phyloP scores from a whole-genome alignment of 176 grass and related monocot species.

The Bolboschoenus planiculmis region DNA sequence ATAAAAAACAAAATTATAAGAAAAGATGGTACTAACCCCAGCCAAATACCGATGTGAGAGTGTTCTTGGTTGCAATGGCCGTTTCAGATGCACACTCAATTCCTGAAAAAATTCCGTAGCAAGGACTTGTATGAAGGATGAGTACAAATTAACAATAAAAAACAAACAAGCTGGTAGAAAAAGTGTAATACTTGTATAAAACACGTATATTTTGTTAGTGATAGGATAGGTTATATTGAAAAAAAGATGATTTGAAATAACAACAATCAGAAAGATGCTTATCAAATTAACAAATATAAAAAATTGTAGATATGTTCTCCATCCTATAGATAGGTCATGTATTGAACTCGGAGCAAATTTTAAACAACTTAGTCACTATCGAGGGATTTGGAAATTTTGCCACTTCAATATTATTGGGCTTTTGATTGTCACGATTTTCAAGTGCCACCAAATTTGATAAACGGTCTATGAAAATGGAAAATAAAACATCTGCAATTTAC shows the following conservation, averaged over 20 bases:
- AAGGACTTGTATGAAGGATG: conserved; percentile 9
- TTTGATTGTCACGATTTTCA: not conserved
- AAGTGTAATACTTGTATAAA: not conserved
- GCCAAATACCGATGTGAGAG: conserved; percentile 77
- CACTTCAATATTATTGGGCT: not conserved
- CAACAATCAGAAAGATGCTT: not conserved
- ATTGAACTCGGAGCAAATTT: not conserved
- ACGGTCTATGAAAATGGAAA: not conserved
- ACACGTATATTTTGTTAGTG: conserved; percentile 6
- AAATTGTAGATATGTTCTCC: not conserved
- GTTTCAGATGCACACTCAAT: conserved; percentile 50
- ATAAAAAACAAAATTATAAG: not conserved
- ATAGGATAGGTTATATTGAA: not conserved
- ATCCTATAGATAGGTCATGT: not conserved
- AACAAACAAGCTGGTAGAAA: conserved; percentile 19
- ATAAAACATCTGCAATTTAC: not conserved
- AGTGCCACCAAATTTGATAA: not conserved
- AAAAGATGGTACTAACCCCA: conserved; percentile 58
- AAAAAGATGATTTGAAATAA: not conserved
- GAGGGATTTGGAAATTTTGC: not conserved
- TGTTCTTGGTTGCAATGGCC: conserved; percentile 61
- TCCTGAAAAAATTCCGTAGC: conserved; percentile 35
- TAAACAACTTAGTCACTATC: not conserved
- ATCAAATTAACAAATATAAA: not conserved
- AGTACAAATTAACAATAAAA: conserved; percentile 16